phyloP scores from a whole-genome alignment of 768 basidiomycete genomes.

The Amanita rubescens region DNA sequence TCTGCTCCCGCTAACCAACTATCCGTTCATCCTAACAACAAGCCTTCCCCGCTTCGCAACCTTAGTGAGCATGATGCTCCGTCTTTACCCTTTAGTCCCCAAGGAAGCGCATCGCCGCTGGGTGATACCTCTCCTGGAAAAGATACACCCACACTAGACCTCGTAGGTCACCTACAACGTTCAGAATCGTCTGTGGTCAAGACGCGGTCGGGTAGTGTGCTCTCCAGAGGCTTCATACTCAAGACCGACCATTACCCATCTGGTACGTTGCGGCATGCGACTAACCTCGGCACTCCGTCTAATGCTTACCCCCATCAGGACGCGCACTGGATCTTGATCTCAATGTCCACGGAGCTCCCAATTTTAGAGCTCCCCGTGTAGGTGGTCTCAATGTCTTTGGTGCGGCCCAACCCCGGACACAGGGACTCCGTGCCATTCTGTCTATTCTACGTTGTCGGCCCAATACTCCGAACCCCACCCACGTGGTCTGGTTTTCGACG shows the following conservation, averaged over 20 bases:
- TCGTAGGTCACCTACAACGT: slow-evolving; percentile 54
- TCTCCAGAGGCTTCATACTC: slow-evolving; percentile 84
- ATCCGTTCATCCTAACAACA: background rate
- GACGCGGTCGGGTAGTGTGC: slow-evolving; percentile 73
- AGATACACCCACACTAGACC: slow-evolving; percentile 35
- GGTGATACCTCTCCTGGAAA: slow-evolving; percentile 11
- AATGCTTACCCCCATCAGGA: slow-evolving; percentile 34
- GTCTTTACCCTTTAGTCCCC: background rate
- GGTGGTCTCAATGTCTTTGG: slow-evolving; percentile 89
- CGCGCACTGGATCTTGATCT: slow-evolving; percentile 87
- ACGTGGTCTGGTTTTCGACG: slow-evolving; percentile 94
- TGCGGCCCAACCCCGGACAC: slow-evolving; percentile 89
- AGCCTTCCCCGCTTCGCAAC: background rate
- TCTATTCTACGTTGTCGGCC: slow-evolving; percentile 76
- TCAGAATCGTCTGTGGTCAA: slow-evolving; percentile 75
- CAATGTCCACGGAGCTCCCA: slow-evolving; percentile 90
- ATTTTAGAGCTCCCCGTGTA: slow-evolving; percentile 80
- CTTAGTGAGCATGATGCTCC: slow-evolving; percentile 1
- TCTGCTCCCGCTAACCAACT: slow-evolving; percentile 1
- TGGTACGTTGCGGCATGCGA: slow-evolving; percentile 29
- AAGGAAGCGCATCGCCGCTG: slow-evolving; percentile 5
- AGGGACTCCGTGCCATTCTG: slow-evolving; percentile 85
- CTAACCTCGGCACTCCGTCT: background rate
- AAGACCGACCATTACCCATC: slow-evolving; percentile 91
- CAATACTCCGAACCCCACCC: slow-evolving; percentile 51